A percentile compares a stretch with the other conserved stretches of the same genome.
Evolutionary conservation across 2,329 filamentous ascomycete species (phyloP).

Genomic region (Neospermospora avenae): DNA sequence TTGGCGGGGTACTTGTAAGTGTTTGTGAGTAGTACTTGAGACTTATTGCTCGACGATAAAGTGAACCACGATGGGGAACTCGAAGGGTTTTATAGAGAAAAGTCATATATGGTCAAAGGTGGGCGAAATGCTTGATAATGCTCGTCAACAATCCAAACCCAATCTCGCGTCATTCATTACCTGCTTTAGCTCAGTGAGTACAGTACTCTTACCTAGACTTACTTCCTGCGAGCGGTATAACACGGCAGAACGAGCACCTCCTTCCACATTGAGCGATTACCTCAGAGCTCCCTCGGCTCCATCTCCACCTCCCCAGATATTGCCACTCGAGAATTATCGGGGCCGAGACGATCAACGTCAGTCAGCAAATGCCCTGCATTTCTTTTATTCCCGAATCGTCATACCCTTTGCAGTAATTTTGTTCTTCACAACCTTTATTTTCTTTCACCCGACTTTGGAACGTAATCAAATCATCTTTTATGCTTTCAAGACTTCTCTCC

Average conservation of each 20-base stretch:
- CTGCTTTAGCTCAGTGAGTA: no score
- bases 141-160: not conserved
- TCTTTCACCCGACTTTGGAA: not conserved
- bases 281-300: not conserved
- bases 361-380: slow-evolving; percentile 9
- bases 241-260: not conserved
- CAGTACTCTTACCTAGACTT: no score
- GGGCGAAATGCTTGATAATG: not conserved
- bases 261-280: not conserved
- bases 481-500: slow-evolving; percentile 31
- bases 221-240: not conserved
- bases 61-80: not conserved
- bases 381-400: slow-evolving; percentile 10
- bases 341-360: slow-evolving; percentile 13
- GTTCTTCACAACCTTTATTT: not conserved
- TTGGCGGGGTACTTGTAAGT: slow-evolving; percentile 13
- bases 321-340: slow-evolving; percentile 12
- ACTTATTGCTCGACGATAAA: not conserved
- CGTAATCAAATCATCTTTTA: slow-evolving; percentile 16
- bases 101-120: slow-evolving; percentile 14
- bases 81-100: slow-evolving; percentile 3
- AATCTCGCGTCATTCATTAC: not conserved
- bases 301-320: not conserved
- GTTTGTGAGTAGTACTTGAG: not conserved
- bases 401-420: not conserved